phyloP scores from a whole-genome alignment of 305 asterid species.

The Solanum chacoense region DNA sequence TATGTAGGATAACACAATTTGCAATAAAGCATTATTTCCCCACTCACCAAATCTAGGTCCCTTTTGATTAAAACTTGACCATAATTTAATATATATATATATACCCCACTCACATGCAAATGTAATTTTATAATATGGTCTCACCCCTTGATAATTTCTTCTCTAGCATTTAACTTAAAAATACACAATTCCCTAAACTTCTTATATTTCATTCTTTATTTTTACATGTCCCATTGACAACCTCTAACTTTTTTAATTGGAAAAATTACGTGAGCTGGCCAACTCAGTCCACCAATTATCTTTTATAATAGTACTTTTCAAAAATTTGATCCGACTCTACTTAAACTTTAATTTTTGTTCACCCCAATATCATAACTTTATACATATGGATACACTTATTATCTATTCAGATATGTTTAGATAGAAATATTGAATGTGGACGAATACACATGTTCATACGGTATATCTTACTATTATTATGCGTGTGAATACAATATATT shows the following conservation, averaged over 20 bases:
- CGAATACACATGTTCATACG: background rate
- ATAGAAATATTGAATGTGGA: background rate
- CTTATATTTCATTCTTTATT: background rate
- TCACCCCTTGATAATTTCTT: background rate
- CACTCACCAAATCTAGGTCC: background rate
- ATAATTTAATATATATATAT: background rate
- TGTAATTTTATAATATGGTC: background rate
- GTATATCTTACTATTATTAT: background rate
- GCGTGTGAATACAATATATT: background rate
- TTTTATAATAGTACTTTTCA: background rate
- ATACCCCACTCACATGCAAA: conserved; percentile 24
- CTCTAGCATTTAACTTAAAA: background rate
- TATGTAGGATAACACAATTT: background rate
- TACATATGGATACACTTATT: background rate
- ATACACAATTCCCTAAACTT: background rate
- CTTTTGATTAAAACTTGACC: background rate
- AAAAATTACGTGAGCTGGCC: background rate
- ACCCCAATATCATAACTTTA: background rate
- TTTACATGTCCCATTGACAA: background rate
- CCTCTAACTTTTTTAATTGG: background rate
- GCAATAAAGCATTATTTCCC: background rate
- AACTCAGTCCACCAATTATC: background rate
- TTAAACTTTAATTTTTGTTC: too few species aligned
- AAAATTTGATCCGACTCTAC: background rate
- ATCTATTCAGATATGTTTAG: background rate